A percentile compares a stretch with the other conserved stretches of the same genome.
Conservation (phyloP, 192 early-diverging fungal genomes). For the Podila minutissima region DNA sequence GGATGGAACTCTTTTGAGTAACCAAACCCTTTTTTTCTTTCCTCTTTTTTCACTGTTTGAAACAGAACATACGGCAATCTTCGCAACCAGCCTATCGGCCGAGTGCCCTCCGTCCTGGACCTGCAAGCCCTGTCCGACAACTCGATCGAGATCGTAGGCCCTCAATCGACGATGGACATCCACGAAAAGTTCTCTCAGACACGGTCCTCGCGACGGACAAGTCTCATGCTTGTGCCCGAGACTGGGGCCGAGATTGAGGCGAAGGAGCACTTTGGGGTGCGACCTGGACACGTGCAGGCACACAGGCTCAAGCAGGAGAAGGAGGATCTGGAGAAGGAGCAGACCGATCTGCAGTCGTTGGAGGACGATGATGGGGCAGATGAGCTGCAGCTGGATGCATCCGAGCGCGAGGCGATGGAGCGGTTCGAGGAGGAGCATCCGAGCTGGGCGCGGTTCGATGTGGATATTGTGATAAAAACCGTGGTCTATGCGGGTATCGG, state of each 20-base stretch:
- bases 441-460: constrained; percentile 58
- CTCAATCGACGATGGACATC: constrained; percentile 63
- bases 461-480: constrained; percentile 67
- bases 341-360: neutral
- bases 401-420: constrained; percentile 37
- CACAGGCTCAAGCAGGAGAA: neutral
- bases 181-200: constrained; percentile 55
- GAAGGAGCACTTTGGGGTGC: constrained; percentile 35
- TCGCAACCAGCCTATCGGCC: constrained; percentile 38
- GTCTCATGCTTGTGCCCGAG: neutral
- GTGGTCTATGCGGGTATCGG: constrained; percentile 68
- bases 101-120: constrained; percentile 45
- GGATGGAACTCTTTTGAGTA: no score
- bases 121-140: constrained; percentile 40
- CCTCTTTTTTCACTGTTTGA: no score
- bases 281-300: constrained; percentile 11
- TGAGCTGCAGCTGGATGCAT: constrained; percentile 31
- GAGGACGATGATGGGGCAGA: constrained; percentile 5
- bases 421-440: constrained; percentile 48
- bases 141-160: constrained; percentile 56
- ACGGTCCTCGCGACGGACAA: constrained; percentile 20
- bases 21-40: neutral
- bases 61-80: constrained; percentile 43
- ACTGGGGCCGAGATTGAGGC: constrained; percentile 16
- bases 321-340: neutral